Evolutionary conservation across 768 basidiomycete genomes (phyloP), one percentile per base, ranked within the genome.

Genomic region (Fomitopsis serialis): DNA sequence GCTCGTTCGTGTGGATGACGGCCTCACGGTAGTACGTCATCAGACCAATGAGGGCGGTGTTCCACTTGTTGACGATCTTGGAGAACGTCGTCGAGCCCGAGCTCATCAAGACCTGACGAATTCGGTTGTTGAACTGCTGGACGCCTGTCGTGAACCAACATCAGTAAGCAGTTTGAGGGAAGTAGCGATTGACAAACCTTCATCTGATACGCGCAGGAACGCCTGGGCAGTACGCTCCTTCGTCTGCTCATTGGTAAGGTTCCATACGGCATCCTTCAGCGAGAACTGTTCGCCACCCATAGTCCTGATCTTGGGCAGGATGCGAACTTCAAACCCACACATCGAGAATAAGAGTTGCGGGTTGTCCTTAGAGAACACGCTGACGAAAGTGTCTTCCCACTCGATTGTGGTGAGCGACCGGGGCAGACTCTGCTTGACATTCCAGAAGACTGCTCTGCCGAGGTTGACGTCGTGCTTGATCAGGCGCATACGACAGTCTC

Each of bases 391-490:
- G 65, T 98, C 94, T 58, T 98, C 96, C 97, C 97, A 98, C 64
- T 98, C 97, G 64, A 99, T 98, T 0, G 97, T 98, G 0, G 97
- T 98, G 57, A 99, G 73, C 15, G 96, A 97, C 45, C 97, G 78
- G 0, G 97, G 97, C 23, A 99, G 70, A 61, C 91, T 91, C 70
- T 98, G 94, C 74, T 98, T 97, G 69, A 98, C 92, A 65, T 99
- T 98, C 97, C 96, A 99, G 73, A 97, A 98, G 9, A 98, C 97
- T 2, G 97, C 97, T 56, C 97, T 82, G 21, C 96, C 97, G 43
- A 99, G 77, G 70, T 99, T 98, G 71, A 98, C 97, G 66, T 99
- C 97, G 70, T 99, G 97, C 72, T 99, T 99, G 78, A 97, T 96
- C 53, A 99, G 78, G 32, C 97, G 79, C 97, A 99, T 99, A 54